Evolutionary conservation across 2,329 filamentous ascomycete genomes (phyloP).

Genomic region (Emmonsiellopsis sp.): DNA sequence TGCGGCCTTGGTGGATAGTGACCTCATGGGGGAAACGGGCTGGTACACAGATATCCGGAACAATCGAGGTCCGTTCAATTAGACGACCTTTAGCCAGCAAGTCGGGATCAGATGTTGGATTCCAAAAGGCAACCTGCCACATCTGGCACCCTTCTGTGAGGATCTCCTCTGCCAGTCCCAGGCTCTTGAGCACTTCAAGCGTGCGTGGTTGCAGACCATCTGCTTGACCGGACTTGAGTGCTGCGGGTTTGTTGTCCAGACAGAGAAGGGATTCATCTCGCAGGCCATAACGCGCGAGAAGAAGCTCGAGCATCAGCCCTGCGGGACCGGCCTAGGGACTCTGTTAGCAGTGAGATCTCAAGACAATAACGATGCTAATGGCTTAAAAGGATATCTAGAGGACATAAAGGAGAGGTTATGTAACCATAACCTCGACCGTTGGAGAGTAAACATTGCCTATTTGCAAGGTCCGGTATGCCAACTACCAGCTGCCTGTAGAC

Average conservation of each 20-base stretch:
- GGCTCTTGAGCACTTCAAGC: slow-evolving; percentile 31
- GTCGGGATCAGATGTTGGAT: slow-evolving; percentile 31
- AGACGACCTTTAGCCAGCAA: slow-evolving; percentile 34
- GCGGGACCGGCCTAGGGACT: slow-evolving; percentile 34
- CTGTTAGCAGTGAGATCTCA: not conserved
- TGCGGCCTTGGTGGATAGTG: not conserved
- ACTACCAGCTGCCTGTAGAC: too few species aligned
- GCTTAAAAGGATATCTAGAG: not conserved
- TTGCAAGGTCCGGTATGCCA: too few species aligned
- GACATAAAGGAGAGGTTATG: not conserved
- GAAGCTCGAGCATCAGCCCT: slow-evolving; percentile 31
- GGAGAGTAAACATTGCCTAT: not conserved
- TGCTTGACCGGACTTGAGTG: slow-evolving; percentile 31
- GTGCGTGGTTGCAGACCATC: slow-evolving; percentile 34
- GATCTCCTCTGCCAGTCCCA: slow-evolving; percentile 30
- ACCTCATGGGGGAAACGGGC: slow-evolving; percentile 14
- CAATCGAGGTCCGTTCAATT: slow-evolving; percentile 30
- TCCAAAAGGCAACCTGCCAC: slow-evolving; percentile 60
- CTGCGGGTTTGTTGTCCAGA: slow-evolving; percentile 19
- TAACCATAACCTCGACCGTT: not conserved
- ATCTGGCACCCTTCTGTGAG: slow-evolving; percentile 64
- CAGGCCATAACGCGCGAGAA: slow-evolving; percentile 34
- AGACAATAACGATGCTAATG: not conserved
- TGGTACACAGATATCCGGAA: slow-evolving; percentile 1
- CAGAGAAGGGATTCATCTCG: slow-evolving; percentile 29